Conservation (phyloP, 1,284 basidiomycete species). For the Termitomyces sp. region DNA sequence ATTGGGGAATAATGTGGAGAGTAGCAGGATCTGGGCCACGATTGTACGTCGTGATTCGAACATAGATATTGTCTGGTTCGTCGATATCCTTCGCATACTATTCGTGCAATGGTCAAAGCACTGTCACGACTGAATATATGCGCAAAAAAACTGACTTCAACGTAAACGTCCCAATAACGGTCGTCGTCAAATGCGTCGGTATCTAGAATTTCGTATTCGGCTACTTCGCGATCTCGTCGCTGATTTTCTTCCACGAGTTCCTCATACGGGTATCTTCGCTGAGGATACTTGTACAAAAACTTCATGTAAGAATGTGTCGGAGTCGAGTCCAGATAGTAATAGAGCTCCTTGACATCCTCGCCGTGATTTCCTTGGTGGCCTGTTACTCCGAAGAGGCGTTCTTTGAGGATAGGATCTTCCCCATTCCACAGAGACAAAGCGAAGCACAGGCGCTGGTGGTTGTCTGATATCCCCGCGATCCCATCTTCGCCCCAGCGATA, state of each 20-base stretch:
- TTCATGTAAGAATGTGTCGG: conserved; percentile 99
- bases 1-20: conserved; percentile 89
- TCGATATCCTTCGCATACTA: conserved; percentile 98
- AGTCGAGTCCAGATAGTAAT: conserved; percentile 97
- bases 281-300: conserved; percentile 97
- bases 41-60: conserved; percentile 96
- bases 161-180: conserved; percentile 96
- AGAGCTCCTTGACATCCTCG: conserved; percentile 97
- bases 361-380: conserved; percentile 98
- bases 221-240: conserved; percentile 78
- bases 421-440: conserved; percentile 93
- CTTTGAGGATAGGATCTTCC: conserved; percentile 92
- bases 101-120: conserved; percentile 11
- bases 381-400: conserved; percentile 91
- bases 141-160: conserved; percentile 61
- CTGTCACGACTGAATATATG: conserved; percentile 12
- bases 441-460: conserved; percentile 91
- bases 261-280: conserved; percentile 89
- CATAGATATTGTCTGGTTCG: conserved; percentile 81
- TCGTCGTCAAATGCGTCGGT: conserved; percentile 91
- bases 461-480: conserved; percentile 93
- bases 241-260: conserved; percentile 85
- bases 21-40: conserved; percentile 95
- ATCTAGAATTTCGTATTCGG: conserved; percentile 92
- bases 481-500: conserved; percentile 99